Conservation (phyloP, 345 rosid species). For the Carallia pectinifolia region DNA sequence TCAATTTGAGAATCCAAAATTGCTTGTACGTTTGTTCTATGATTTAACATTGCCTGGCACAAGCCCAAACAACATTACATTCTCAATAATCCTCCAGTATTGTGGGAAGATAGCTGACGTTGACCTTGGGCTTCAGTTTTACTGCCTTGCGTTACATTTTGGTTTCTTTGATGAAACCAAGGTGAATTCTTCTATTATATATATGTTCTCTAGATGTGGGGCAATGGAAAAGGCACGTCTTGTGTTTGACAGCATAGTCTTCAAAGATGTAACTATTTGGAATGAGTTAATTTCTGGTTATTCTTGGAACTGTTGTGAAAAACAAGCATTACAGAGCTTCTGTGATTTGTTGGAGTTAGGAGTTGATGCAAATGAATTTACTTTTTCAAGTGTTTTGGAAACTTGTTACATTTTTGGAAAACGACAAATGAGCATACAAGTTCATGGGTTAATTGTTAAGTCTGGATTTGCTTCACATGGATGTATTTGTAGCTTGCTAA, state of each 20-base stretch:
- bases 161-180: conserved; percentile 23
- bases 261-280: conserved; percentile 20
- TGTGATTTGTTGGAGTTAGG: conserved; percentile 17
- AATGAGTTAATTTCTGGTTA: conserved; percentile 42
- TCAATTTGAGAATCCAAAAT: conserved; percentile 16
- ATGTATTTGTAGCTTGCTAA: conserved; percentile 29
- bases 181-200: conserved; percentile 29
- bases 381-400: conserved; percentile 35
- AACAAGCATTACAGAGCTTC: conserved; percentile 27
- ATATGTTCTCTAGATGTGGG: conserved; percentile 37
- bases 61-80: conserved; percentile 34
- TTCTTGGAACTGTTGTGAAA: conserved; percentile 12
- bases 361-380: conserved; percentile 24
- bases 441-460: conserved; percentile 34
- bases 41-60: conserved; percentile 23
- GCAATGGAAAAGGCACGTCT: conserved; percentile 25
- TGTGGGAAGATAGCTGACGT: conserved; percentile 28
- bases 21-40: conserved; percentile 23
- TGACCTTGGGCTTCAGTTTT: conserved; percentile 40
- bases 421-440: conserved; percentile 24
- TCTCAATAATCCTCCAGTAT: conserved; percentile 33
- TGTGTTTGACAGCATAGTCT: conserved; percentile 20
- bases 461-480: conserved; percentile 27
- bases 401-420: conserved; percentile 25
- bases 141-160: conserved; percentile 26